Conservation (phyloP, 768 basidiomycete species). For the Lactifluus rugatus region DNA sequence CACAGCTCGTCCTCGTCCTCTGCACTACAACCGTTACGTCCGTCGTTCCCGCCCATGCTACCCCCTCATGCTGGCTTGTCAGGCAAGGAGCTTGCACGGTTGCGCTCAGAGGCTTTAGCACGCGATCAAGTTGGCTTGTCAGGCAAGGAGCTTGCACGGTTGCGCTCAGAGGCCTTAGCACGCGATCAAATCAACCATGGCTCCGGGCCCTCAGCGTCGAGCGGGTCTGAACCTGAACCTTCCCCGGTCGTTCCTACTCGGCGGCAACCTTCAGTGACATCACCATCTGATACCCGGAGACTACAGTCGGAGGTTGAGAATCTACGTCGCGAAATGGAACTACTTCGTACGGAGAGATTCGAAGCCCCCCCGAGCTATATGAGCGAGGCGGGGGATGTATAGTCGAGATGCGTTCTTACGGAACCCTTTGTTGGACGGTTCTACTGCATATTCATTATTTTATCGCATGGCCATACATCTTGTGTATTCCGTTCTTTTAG, state of each 20-base stretch:
- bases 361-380: conserved; percentile 24
- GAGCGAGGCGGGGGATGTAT: not conserved
- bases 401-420: too few relatives aligned
- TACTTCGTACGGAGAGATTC: conserved; percentile 20
- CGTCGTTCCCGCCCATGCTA: not conserved
- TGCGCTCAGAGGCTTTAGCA: not conserved
- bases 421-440: not conserved
- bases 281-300: not conserved
- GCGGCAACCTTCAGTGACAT: not conserved
- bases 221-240: not conserved
- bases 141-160: conserved; percentile 7
- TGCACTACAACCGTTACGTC: not conserved
- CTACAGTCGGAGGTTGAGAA: conserved; percentile 24
- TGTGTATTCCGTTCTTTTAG: not conserved
- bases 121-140: not conserved
- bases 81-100: conserved; percentile 8
- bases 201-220: not conserved
- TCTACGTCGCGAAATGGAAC: conserved; percentile 23
- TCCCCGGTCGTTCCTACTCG: too few relatives aligned
- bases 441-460: not conserved
- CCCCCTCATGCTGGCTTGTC: conserved; percentile 1
- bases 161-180: not conserved
- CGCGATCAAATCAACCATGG: not conserved
- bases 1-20: not conserved
- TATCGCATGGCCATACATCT: not conserved